Conservation (phyloP, 2,329 filamentous ascomycete genomes). For the Alternaria sp. region DNA sequence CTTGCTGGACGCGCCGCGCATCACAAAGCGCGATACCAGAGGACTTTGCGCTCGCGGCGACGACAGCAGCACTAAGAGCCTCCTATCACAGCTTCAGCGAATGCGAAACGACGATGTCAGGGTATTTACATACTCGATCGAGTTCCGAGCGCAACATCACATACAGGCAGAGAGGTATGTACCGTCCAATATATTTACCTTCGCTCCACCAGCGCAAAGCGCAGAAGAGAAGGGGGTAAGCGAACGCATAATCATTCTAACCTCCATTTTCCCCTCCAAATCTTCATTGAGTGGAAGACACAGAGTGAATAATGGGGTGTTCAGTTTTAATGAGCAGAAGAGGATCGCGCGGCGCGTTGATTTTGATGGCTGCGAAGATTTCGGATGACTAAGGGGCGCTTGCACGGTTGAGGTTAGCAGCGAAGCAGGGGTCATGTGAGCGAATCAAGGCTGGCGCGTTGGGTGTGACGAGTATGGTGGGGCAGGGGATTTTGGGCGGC, state of each 20-base stretch:
- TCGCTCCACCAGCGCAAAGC: constrained; percentile 47
- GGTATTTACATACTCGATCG: neutral
- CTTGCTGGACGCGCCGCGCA: neutral
- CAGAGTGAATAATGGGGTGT: constrained; percentile 69
- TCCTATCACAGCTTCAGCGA: neutral
- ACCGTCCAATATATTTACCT: constrained; percentile 56
- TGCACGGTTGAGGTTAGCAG: constrained; percentile 9
- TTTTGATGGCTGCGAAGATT: constrained; percentile 19
- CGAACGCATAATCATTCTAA: constrained; percentile 58
- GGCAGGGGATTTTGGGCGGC: constrained; percentile 21
- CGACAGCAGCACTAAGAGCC: neutral
- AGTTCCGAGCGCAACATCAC: neutral
- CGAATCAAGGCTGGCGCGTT: constrained; percentile 27
- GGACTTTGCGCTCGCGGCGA: neutral
- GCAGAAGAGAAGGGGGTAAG: constrained; percentile 64
- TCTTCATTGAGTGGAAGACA: constrained; percentile 62
- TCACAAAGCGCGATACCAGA: neutral
- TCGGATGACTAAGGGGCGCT: constrained; percentile 36
- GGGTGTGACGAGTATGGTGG: constrained; percentile 20
- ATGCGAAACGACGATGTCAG: neutral
- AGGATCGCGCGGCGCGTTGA: constrained; percentile 20
- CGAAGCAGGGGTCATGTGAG: neutral
- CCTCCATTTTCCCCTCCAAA: constrained; percentile 74
- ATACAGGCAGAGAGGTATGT: constrained; percentile 38
- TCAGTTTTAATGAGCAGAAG: constrained; percentile 47